These are phyloP conservation scores for Aureococcus anophagefferens DNA, from an alignment of 108 stramenopile species.

Conservation along the genomic window DNA sequence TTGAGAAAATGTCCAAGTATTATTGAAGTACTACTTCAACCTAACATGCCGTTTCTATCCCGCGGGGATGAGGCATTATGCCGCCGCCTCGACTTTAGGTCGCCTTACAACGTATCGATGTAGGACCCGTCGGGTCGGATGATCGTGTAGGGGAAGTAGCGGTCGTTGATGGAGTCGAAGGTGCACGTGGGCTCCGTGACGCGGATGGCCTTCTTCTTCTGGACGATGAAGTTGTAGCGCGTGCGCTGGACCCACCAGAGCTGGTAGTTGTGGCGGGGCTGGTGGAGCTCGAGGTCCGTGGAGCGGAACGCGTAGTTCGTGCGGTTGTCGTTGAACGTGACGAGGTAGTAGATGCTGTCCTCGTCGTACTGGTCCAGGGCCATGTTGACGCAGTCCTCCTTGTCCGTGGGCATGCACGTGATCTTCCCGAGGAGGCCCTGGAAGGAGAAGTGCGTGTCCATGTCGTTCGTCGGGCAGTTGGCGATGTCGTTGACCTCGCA, in stretches of 20 bases:
- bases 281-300: slow-evolving; percentile 42
- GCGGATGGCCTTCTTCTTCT: slow-evolving; percentile 53
- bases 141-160: slow-evolving; percentile 56
- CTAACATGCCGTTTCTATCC: too few relatives aligned
- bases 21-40: too few relatives aligned
- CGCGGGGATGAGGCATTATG: too few relatives aligned
- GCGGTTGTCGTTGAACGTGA: slow-evolving; percentile 59
- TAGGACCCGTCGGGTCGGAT: slow-evolving; percentile 30
- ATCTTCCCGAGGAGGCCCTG: not conserved
- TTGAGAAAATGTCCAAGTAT: too few relatives aligned
- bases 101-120: not conserved
- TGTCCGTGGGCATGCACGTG: not conserved
- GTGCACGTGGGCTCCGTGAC: slow-evolving; percentile 62
- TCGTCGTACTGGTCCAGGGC: not conserved
- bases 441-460: not conserved
- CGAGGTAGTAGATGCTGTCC: slow-evolving; percentile 16
- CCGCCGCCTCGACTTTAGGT: too few relatives aligned
- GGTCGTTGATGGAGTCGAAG: slow-evolving; percentile 53
- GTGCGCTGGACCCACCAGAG: slow-evolving; percentile 56
- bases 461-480: not conserved
- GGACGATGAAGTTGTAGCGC: slow-evolving; percentile 42
- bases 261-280: slow-evolving; percentile 49
- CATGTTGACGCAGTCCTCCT: not conserved
- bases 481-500: too few relatives aligned
- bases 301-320: slow-evolving; percentile 46